A percentile compares a stretch with the other conserved stretches of the same genome.
Conservation (phyloP, 2,329 filamentous ascomycete genomes). For the Monosporascus sp. region DNA sequence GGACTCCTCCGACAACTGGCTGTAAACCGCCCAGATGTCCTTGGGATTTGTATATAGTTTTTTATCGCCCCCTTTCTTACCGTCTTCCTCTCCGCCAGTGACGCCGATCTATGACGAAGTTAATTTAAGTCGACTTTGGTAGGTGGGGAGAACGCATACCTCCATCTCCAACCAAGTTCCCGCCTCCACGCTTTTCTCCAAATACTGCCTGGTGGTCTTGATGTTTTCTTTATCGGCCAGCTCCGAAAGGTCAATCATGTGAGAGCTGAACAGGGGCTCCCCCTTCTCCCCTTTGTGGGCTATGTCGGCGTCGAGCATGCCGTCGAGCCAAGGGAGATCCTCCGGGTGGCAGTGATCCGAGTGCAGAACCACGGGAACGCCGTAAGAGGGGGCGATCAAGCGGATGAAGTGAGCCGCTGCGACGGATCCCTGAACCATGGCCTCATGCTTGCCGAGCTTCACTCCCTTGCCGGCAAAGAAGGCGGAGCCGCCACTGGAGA, state of each 20-base stretch:
- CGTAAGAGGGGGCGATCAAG: constrained; percentile 79
- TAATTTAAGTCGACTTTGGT: neutral
- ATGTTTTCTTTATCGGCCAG: constrained; percentile 90
- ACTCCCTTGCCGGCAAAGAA: constrained; percentile 92
- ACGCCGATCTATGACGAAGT: constrained; percentile 68
- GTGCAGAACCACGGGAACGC: constrained; percentile 87
- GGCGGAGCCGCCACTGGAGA: constrained; percentile 88
- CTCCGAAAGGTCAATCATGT: constrained; percentile 99
- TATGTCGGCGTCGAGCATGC: constrained; percentile 93
- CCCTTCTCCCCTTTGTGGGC: constrained; percentile 88
- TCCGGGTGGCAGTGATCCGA: constrained; percentile 99
- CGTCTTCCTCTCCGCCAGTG: constrained; percentile 95
- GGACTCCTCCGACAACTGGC: constrained; percentile 77
- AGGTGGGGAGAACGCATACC: constrained; percentile 44
- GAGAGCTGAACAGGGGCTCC: constrained; percentile 88
- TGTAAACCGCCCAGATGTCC: constrained; percentile 89
- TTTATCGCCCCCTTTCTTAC: no score
- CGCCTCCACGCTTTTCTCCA: constrained; percentile 91
- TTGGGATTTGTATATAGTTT: constrained; percentile 97
- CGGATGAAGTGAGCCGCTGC: constrained; percentile 94
- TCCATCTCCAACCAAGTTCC: constrained; percentile 99
- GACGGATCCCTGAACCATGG: constrained; percentile 81
- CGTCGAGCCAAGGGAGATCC: constrained; percentile 95
- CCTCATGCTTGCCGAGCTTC: constrained; percentile 74
- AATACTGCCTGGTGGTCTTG: constrained; percentile 83